Percentiles rank a stretch among this genome's conserved stretches.
These are phyloP conservation scores for Zasmidium angulare DNA, from an alignment of 2,329 filamentous ascomycete species.

Conservation along the genomic window DNA sequence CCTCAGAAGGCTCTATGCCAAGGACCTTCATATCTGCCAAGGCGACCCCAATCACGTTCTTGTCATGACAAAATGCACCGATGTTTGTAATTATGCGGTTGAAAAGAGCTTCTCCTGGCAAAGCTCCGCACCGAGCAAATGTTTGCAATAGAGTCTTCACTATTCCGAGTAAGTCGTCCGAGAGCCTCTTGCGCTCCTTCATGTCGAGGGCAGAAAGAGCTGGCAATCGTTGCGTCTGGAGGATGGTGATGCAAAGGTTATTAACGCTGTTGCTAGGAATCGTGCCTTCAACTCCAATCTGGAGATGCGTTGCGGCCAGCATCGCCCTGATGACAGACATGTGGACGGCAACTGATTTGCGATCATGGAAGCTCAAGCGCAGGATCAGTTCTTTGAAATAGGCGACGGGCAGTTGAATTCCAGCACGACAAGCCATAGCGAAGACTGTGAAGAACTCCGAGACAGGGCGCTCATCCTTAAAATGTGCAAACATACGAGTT, in stretches of 20 bases:
- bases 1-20: slow-evolving; percentile 29
- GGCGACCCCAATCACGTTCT: slow-evolving; percentile 29
- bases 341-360: slow-evolving; percentile 13
- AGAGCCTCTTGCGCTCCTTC: slow-evolving; percentile 22
- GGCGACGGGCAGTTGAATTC: slow-evolving; percentile 35
- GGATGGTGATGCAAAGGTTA: slow-evolving; percentile 38
- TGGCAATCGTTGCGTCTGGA: slow-evolving; percentile 28
- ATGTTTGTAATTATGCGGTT: slow-evolving; percentile 40
- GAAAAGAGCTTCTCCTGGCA: slow-evolving; percentile 34
- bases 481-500: slow-evolving; percentile 44
- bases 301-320: slow-evolving; percentile 44
- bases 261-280: slow-evolving; percentile 39
- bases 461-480: slow-evolving; percentile 47
- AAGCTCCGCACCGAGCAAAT: slow-evolving; percentile 29
- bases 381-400: slow-evolving; percentile 37
- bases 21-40: slow-evolving; percentile 32
- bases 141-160: slow-evolving; percentile 32
- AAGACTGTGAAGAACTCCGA: slow-evolving; percentile 50
- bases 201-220: slow-evolving; percentile 18
- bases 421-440: slow-evolving; percentile 49
- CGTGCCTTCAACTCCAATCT: slow-evolving; percentile 40
- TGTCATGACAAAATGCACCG: slow-evolving; percentile 32
- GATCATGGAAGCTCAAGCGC: slow-evolving; percentile 31
- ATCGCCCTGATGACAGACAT: slow-evolving; percentile 36
- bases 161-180: slow-evolving; percentile 25